These are phyloP conservation scores for Fusarium sp. DNA, from an alignment of 2,329 filamentous ascomycete species.

Conservation along the genomic window DNA sequence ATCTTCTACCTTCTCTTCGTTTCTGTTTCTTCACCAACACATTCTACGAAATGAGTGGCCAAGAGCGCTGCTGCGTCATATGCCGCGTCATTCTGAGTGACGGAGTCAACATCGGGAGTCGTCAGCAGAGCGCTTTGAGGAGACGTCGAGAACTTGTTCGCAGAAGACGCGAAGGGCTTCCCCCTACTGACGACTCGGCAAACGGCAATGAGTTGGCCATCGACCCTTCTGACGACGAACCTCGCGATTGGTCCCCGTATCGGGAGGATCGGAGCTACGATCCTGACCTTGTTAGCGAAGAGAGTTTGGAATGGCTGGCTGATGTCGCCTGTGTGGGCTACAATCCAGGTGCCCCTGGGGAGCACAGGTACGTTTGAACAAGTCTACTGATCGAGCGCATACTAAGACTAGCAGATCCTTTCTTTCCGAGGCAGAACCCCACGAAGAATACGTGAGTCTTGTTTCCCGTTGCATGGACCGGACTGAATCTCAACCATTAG, in stretches of 20 bases:
- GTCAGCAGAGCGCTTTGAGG: no score
- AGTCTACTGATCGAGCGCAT: not conserved
- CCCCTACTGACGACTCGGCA: not conserved
- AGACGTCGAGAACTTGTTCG: not conserved
- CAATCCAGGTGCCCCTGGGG: not conserved
- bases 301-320: not conserved
- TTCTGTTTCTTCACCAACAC: not conserved
- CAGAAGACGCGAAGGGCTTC: not conserved
- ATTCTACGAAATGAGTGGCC: not conserved
- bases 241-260: no score
- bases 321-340: not conserved
- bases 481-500: not conserved
- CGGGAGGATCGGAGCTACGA: not conserved
- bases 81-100: not conserved
- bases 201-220: not conserved
- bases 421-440: not conserved
- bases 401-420: not conserved
- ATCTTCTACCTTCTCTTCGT: not conserved
- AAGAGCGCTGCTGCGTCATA: not conserved
- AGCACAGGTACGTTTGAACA: not conserved
- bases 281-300: not conserved
- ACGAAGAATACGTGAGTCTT: not conserved
- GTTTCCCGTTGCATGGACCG: not conserved
- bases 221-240: no score
- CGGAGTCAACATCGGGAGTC: not conserved